Percentiles rank a stretch among this genome's conserved stretches.
Evolutionary conservation across 78 protist species (phyloP).

Genomic region (Bodo saltans): DNA sequence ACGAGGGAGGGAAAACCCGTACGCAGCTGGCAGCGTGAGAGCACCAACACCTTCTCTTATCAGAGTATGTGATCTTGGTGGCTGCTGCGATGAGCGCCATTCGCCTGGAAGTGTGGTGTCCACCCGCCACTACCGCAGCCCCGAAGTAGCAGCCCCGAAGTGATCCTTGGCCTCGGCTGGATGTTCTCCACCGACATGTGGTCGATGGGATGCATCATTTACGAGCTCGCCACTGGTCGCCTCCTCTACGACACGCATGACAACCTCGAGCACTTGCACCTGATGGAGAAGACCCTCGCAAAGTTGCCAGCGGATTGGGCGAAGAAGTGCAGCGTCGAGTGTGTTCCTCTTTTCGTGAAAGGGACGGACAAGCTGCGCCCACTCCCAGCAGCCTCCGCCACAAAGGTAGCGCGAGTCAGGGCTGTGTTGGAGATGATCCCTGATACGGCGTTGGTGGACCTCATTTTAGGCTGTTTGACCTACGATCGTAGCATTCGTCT

Average conservation of each 20-base stretch:
- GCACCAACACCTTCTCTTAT: constrained; percentile 24
- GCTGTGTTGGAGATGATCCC: neutral
- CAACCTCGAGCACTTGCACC: constrained; percentile 82
- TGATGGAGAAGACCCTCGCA: constrained; percentile 80
- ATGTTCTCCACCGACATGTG: constrained; percentile 87
- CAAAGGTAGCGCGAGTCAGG: neutral
- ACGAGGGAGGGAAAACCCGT: too few relatives aligned
- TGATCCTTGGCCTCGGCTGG: constrained; percentile 85
- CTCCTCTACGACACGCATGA: constrained; percentile 82
- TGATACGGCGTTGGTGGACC: neutral
- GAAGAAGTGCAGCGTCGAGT: neutral
- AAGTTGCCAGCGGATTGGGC: constrained; percentile 40
- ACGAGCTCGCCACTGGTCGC: constrained; percentile 81
- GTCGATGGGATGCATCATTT: constrained; percentile 84
- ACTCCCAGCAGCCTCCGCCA: neutral
- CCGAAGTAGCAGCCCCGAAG: too few relatives aligned
- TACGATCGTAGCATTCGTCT: constrained; percentile 8
- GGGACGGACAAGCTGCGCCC: neutral
- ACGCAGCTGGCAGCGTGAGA: too few relatives aligned
- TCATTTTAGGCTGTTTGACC: neutral
- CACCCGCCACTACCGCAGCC: constrained; percentile 94
- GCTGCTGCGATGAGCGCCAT: constrained; percentile 73
- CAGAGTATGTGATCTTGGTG: constrained; percentile 87
- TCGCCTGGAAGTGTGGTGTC: constrained; percentile 56
- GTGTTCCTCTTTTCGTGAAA: neutral